These are phyloP conservation scores for Chrysoporthe deuterocubensis DNA, from an alignment of 2,329 filamentous ascomycete species.

Conservation along the genomic window DNA sequence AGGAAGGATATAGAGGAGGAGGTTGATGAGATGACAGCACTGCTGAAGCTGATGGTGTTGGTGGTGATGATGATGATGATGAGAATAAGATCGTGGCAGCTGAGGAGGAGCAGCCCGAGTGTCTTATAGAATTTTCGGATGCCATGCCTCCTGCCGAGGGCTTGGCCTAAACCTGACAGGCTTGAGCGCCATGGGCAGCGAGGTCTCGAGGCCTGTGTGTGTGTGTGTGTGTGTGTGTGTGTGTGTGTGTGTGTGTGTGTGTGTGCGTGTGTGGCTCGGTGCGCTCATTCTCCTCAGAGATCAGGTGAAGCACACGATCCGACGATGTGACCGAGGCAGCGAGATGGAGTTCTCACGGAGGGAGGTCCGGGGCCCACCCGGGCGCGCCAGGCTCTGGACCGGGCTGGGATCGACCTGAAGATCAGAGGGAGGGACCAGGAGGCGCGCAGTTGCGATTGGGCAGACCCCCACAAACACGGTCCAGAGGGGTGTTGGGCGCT, in stretches of 20 bases:
- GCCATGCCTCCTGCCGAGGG: conserved; percentile 19
- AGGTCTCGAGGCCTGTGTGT: conserved; percentile 1
- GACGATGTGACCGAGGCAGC: conserved; percentile 25
- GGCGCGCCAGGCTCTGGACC: conserved; percentile 13
- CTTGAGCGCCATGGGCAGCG: conserved; percentile 15
- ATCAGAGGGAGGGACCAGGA: neutral
- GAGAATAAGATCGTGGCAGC: neutral
- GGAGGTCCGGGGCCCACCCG: conserved; percentile 12
- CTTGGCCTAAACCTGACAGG: conserved; percentile 22
- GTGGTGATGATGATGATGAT: conserved; percentile 23
- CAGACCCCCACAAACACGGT: neutral
- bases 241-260: conserved; percentile 8
- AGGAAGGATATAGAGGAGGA: conserved; percentile 6
- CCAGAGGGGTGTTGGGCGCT: neutral
- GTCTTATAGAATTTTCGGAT: conserved; percentile 29
- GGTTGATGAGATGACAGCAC: conserved; percentile 10
- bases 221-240: neutral
- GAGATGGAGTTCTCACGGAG: conserved; percentile 2
- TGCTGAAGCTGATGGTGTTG: conserved; percentile 21
- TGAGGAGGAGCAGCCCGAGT: conserved; percentile 12
- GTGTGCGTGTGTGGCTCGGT: conserved; percentile 2
- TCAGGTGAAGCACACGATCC: conserved; percentile 32
- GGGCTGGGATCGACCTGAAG: conserved; percentile 2
- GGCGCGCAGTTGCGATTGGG: conserved; percentile 15
- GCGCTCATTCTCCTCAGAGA: conserved; percentile 22